These are phyloP conservation scores for Salix arbutifolia DNA, from an alignment of 345 rosid species.

Conservation along the genomic window DNA sequence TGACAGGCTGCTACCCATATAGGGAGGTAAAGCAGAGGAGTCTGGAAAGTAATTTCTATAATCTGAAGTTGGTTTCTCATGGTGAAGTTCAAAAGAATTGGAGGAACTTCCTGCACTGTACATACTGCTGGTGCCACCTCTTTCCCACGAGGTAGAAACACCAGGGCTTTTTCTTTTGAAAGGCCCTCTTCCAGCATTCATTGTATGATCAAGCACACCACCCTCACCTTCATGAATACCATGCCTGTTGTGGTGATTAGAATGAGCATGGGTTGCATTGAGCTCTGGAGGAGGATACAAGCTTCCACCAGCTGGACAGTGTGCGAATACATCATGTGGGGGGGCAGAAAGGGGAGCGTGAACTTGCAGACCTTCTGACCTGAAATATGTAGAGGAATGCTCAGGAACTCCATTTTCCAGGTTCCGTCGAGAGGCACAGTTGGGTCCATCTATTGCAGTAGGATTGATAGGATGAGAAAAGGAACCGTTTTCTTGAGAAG, in stretches of 20 bases:
- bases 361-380: slow-evolving; percentile 10
- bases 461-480: slow-evolving; percentile 16
- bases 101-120: slow-evolving; percentile 32
- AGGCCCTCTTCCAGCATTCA: slow-evolving; percentile 17
- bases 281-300: slow-evolving; percentile 15
- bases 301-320: slow-evolving; percentile 14
- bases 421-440: slow-evolving; percentile 10
- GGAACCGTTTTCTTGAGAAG: slow-evolving; percentile 19
- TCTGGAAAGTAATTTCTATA: slow-evolving; percentile 14
- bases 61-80: slow-evolving; percentile 12
- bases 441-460: slow-evolving; percentile 10
- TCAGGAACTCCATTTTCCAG: slow-evolving; percentile 9
- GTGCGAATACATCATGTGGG: slow-evolving; percentile 14
- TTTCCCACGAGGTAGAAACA: slow-evolving; percentile 8
- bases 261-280: slow-evolving; percentile 11
- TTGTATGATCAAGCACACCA: slow-evolving; percentile 10
- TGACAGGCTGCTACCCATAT: not conserved
- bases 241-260: slow-evolving; percentile 6
- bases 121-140: slow-evolving; percentile 18
- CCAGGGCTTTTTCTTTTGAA: slow-evolving; percentile 23
- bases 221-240: slow-evolving; percentile 16
- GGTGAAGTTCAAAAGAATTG: slow-evolving; percentile 12
- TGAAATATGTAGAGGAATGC: slow-evolving; percentile 16
- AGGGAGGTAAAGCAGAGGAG: slow-evolving; percentile 17
- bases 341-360: slow-evolving; percentile 9